Base-by-base conservation (phyloP, 495 filamentous ascomycete genomes). In the Podospora bellae-mahoneyi region DNA sequence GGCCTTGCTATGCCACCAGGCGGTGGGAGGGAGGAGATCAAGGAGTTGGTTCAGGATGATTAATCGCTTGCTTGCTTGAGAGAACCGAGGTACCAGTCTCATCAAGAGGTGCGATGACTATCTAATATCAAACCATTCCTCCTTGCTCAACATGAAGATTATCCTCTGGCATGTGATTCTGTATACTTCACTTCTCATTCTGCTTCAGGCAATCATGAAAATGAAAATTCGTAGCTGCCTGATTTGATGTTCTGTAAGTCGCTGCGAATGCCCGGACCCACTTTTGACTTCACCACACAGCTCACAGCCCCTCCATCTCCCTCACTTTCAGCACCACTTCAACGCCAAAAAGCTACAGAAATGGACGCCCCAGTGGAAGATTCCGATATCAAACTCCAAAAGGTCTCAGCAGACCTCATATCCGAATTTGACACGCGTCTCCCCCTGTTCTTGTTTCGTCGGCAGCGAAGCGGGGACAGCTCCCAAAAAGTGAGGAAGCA, bases 321-420 rank as follows among this genome's bases (percentile, higher is more conserved):
- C 18, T 58, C 55, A 58, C 6, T 13, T 20, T 58, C 55, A 58
- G 5, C 54, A 5, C 18, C 48, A 66, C 62, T 30, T 63, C 64
- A 66, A 48, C 63, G 54, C 20, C 68, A 68, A 58, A 64, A 61
- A 34, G 55, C 48, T 20, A 26, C 59, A 62, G 56, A 67, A 23
- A 84, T 84, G 83, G 83, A 86, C 68, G 81, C 80, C 16, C 69
- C 78, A 10, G 84, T 85, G 26, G 75, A 78, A 20, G 91, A 92
- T 57, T 78, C 84, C 64, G 92, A 94, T 69, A 80, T 92, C 60
- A 87, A 90, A 74, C 84, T 96, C 20, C 90, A 92, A 73, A 88
- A 89, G 58, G 82, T 85, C 54, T 91, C 92, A 3, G 79, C 82
- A 16, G 89, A 91, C 60, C 81, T 94, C 60, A 81, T 94, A 48